Percentiles rank a stretch among this genome's conserved stretches.
These are phyloP conservation scores for Pterocarpus santalinus DNA, from an alignment of 306 rosid genomes.

Conservation along the genomic window DNA sequence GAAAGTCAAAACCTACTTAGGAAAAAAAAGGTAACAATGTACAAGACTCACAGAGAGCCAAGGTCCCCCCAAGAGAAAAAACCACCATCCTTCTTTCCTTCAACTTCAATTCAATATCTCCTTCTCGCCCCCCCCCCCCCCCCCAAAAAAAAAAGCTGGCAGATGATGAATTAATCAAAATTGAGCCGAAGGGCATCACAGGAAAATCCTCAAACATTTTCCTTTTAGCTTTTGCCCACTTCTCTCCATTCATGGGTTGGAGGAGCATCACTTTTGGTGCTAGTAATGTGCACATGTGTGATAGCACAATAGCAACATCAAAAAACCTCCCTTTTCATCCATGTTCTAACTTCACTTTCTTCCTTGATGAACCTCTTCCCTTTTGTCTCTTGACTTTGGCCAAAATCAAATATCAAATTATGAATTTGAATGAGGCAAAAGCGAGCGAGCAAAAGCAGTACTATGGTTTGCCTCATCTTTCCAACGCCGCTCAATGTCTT, in stretches of 20 bases:
- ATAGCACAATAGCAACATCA: not conserved
- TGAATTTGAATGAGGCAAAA: slow-evolving; percentile 48
- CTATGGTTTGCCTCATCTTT: slow-evolving; percentile 64
- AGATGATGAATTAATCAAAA: slow-evolving; percentile 39
- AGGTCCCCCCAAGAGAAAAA: slow-evolving; percentile 45
- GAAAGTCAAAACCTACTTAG: slow-evolving; percentile 65
- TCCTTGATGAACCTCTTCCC: not conserved
- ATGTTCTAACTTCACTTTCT: slow-evolving; percentile 17
- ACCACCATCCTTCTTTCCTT: slow-evolving; percentile 41
- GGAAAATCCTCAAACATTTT: slow-evolving; percentile 36
- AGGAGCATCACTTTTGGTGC: slow-evolving; percentile 42
- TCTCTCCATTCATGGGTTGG: slow-evolving; percentile 44
- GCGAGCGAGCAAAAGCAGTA: slow-evolving; percentile 50
- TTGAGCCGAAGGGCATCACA: slow-evolving; percentile 42
- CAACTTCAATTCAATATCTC: slow-evolving; percentile 51
- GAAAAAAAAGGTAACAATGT: slow-evolving; percentile 52
- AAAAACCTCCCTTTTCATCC: slow-evolving; percentile 35
- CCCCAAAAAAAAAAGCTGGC: not conserved
- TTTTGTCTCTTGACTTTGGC: slow-evolving; percentile 8
- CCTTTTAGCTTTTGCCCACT: slow-evolving; percentile 18
- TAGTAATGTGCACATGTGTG: slow-evolving; percentile 38
- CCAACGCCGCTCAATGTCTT: slow-evolving; percentile 77
- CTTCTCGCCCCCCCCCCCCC: slow-evolving; percentile 35
- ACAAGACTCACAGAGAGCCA: slow-evolving; percentile 54
- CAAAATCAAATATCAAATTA: slow-evolving; percentile 35